Base-by-base conservation (phyloP, 2,329 filamentous ascomycete genomes). In the Talaromyces verruculosus region DNA sequence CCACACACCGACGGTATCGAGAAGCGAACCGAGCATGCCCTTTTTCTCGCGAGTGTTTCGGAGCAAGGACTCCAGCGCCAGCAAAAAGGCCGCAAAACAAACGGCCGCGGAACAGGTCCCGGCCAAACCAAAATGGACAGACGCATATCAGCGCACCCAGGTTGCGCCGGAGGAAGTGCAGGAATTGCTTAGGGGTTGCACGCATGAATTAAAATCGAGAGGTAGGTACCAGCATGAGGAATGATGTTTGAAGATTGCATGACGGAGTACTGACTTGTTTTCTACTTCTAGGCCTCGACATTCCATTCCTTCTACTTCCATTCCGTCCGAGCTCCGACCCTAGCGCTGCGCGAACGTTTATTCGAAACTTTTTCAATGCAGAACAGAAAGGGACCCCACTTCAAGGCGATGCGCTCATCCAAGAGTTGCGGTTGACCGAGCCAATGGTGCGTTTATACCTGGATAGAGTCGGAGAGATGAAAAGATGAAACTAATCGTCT, bases 301-400 rank as follows among this genome's bases (percentile, higher is more conserved):
- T 90, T 67, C 95, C 95, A 0, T 98, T 99, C 78, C 86, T 98
- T 33, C 88, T 99, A 8, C 86, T 99, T 3, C 95, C 95, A 13
- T 99, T 97, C 80, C 90, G 95, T 72, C 95, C 94, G 25, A 92
- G 91, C 33, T 95, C 93, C 69, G 93, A 99, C 76, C 90, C 94
- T 51, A 95, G 91, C 78, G 91, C 92, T 62, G 93, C 96, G 68
- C 91, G 93, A 76, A 94, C 91, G 25, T 98, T 98, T 73, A 86
- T 99, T 72, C 89, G 92, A 74, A 93, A 94, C 80, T 98, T 92
- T 80, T 99, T 97, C 82, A 91, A 90, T 74, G 82, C 82, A 77
- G 84, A 81, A 80, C 84, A 89, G 67, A 84, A 83, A 65, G 82
- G 90, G 41, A 73, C 76, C 2, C 81, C 83, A 62, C 83, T 85